These are phyloP conservation scores for Mycena capillaripes DNA, from an alignment of 768 basidiomycete genomes.

Conservation along the genomic window DNA sequence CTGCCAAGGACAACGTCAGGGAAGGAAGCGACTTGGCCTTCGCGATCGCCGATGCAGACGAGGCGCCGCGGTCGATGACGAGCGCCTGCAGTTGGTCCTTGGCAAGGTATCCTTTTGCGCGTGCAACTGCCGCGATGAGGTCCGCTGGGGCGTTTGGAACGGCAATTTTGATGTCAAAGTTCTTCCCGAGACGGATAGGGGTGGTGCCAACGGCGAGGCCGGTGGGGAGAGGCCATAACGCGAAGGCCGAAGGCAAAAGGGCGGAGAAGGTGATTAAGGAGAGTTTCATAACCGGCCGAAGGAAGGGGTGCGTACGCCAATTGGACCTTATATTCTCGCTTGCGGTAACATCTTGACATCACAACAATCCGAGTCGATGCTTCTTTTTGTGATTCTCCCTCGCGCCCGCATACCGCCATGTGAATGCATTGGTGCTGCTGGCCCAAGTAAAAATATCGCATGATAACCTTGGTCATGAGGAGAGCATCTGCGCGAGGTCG, in stretches of 20 bases:
- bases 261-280: constrained; percentile 24
- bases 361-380: constrained; percentile 10
- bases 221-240: constrained; percentile 38
- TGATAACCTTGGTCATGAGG: constrained; percentile 26
- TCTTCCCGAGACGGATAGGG: constrained; percentile 24
- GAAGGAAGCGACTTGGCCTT: constrained; percentile 47
- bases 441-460: constrained; percentile 4
- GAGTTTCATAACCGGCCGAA: constrained; percentile 26
- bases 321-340: constrained; percentile 9
- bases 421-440: background rate
- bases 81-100: constrained; percentile 59
- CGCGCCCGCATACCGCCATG: constrained; percentile 14
- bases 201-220: constrained; percentile 31
- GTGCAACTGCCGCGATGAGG: constrained; percentile 54
- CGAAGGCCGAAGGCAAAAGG: constrained; percentile 30
- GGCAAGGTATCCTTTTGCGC: constrained; percentile 48
- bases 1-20: constrained; percentile 49
- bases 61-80: constrained; percentile 57
- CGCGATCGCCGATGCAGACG: constrained; percentile 45
- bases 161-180: constrained; percentile 29
- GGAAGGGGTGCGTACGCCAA: background rate
- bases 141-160: constrained; percentile 44
- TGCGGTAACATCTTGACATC: background rate
- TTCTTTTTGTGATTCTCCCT: constrained; percentile 25
- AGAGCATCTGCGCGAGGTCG: background rate